Evolutionary conservation across 805 yeast species (phyloP).

Genomic region (Yarrowia deformans): DNA sequence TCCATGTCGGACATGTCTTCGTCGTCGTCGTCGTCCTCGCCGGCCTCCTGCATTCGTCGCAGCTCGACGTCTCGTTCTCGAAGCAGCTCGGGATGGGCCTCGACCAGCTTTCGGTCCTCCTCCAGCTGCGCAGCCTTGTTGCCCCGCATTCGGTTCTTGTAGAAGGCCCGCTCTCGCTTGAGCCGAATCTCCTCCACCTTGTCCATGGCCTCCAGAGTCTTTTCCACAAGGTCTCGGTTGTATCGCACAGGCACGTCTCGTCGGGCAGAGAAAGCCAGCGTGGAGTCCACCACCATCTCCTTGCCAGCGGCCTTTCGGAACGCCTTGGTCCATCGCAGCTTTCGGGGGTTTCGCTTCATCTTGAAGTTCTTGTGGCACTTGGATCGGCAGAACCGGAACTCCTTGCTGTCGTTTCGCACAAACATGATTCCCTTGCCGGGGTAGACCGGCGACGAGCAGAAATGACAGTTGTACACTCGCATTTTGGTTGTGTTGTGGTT

Average conservation of each 20-base stretch:
- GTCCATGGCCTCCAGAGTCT: slow-evolving; percentile 93
- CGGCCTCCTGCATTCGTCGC: slow-evolving; percentile 68
- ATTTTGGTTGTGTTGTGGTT: slow-evolving; percentile 42
- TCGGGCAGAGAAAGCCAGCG: slow-evolving; percentile 94
- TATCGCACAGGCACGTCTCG: slow-evolving; percentile 98
- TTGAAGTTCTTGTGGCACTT: slow-evolving; percentile 98
- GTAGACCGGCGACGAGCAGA: slow-evolving; percentile 58
- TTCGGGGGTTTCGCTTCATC: slow-evolving; percentile 98
- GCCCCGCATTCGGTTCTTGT: slow-evolving; percentile 99
- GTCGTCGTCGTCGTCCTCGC: slow-evolving; percentile 57
- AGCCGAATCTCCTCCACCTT: slow-evolving; percentile 95
- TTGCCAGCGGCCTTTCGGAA: slow-evolving; percentile 99
- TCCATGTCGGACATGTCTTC: slow-evolving; percentile 53
- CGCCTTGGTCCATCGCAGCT: slow-evolving; percentile 97
- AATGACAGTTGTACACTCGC: slow-evolving; percentile 75
- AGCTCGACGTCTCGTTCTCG: slow-evolving; percentile 93
- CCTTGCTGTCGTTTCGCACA: slow-evolving; percentile 98
- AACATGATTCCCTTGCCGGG: slow-evolving; percentile 96
- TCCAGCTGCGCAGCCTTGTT: slow-evolving; percentile 87
- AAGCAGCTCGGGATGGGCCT: slow-evolving; percentile 84
- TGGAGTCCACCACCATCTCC: slow-evolving; percentile 96
- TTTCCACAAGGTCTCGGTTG: slow-evolving; percentile 93
- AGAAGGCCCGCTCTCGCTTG: slow-evolving; percentile 97
- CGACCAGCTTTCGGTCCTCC: slow-evolving; percentile 87
- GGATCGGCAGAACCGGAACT: slow-evolving; percentile 95